These are phyloP conservation scores for Malassezia yamatoensis DNA, from an alignment of 1,284 basidiomycete species.

Conservation along the genomic window DNA sequence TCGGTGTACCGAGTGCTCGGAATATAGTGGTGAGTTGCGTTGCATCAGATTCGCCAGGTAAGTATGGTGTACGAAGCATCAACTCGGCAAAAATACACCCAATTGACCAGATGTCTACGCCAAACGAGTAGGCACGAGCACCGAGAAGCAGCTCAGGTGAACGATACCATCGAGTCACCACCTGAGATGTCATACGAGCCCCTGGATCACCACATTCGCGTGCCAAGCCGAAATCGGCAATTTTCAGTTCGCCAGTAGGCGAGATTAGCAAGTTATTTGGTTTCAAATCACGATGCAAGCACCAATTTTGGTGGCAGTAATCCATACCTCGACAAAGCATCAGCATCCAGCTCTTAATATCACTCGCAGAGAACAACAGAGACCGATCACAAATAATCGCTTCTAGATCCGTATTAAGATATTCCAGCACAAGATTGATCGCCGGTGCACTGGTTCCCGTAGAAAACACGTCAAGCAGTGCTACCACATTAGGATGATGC, in stretches of 20 bases:
- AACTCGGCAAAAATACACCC: constrained; percentile 93
- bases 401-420: constrained; percentile 92
- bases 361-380: constrained; percentile 81
- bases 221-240: constrained; percentile 98
- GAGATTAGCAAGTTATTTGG: constrained; percentile 96
- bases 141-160: constrained; percentile 87
- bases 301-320: constrained; percentile 88
- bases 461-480: constrained; percentile 90
- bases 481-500: constrained; percentile 88
- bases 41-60: constrained; percentile 86
- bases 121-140: constrained; percentile 72
- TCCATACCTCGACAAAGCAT: constrained; percentile 94
- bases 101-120: constrained; percentile 86
- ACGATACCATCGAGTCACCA: constrained; percentile 95
- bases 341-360: constrained; percentile 98
- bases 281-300: constrained; percentile 92
- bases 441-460: constrained; percentile 65
- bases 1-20: constrained; percentile 84
- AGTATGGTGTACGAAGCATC: constrained; percentile 84
- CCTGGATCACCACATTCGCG: constrained; percentile 87
- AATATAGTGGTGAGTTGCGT: constrained; percentile 92
- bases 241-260: constrained; percentile 79
- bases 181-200: constrained; percentile 92
- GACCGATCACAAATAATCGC: constrained; percentile 87
- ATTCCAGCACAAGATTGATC: constrained; percentile 93